A percentile compares a stretch with the other conserved stretches of the same genome.
Evolutionary conservation across 2,329 filamentous ascomycete species (phyloP).

Genomic region (Aspergillus proliferans): DNA sequence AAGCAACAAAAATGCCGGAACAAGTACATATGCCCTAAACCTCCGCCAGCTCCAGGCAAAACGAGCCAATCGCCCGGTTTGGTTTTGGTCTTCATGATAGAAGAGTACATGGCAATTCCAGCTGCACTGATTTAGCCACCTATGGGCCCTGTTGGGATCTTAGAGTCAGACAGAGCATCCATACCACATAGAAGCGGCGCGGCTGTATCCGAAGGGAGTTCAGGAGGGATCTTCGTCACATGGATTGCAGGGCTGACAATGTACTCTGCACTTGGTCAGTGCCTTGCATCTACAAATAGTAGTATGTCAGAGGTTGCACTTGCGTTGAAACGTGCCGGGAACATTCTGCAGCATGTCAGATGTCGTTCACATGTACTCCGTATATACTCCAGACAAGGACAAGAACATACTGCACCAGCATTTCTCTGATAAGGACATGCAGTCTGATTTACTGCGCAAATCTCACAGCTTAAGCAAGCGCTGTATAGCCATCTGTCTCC

Average conservation of each 20-base stretch:
- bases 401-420: constrained; percentile 26
- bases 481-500: constrained; percentile 31
- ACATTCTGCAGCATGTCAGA: constrained; percentile 23
- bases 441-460: constrained; percentile 33
- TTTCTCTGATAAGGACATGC: constrained; percentile 35
- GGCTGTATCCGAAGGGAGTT: constrained; percentile 26
- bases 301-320: background rate
- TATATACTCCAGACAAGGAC: background rate
- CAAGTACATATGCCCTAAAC: constrained; percentile 33
- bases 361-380: background rate
- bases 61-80: constrained; percentile 30
- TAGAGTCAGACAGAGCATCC: constrained; percentile 1
- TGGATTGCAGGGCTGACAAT: constrained; percentile 30
- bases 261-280: constrained; percentile 20
- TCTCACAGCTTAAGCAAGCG: constrained; percentile 33
- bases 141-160: background rate
- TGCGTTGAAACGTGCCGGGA: constrained; percentile 34
- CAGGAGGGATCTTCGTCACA: constrained; percentile 29
- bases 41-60: constrained; percentile 32
- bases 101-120: constrained; percentile 36
- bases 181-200: constrained; percentile 34
- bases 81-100: constrained; percentile 32
- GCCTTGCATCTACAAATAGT: too few species aligned
- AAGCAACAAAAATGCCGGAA: background rate
- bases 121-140: constrained; percentile 13